These are phyloP conservation scores for Escovopsis weberi DNA, from an alignment of 2,329 filamentous ascomycete genomes.

Conservation along the genomic window DNA sequence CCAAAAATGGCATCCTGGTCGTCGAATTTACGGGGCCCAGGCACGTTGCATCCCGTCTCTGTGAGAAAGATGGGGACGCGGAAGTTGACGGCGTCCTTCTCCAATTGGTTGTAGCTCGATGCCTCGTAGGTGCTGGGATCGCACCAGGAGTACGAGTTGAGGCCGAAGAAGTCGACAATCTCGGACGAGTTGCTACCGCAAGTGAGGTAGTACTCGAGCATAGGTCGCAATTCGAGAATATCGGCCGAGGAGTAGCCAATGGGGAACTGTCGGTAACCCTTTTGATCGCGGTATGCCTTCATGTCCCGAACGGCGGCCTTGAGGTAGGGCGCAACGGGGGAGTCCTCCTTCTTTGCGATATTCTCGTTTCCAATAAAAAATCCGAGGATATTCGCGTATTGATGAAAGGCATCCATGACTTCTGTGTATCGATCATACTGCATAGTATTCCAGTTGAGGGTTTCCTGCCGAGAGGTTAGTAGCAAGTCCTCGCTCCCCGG, in stretches of 20 bases:
- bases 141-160: constrained; percentile 81
- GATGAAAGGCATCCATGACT: constrained; percentile 64
- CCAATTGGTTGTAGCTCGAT: constrained; percentile 57
- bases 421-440: constrained; percentile 54
- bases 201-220: constrained; percentile 57
- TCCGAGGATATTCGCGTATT: constrained; percentile 67
- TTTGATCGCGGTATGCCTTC: constrained; percentile 63
- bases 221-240: constrained; percentile 52
- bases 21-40: constrained; percentile 45
- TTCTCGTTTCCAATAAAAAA: constrained; percentile 87
- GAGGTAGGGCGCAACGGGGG: constrained; percentile 60
- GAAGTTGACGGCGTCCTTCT: constrained; percentile 52
- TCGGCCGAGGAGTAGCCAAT: constrained; percentile 81
- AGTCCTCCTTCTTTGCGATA: constrained; percentile 46
- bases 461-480: constrained; percentile 23
- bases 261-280: constrained; percentile 67
- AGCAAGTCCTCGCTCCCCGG: not conserved
- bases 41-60: constrained; percentile 69
- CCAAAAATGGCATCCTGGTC: constrained; percentile 71
- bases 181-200: constrained; percentile 58
- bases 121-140: constrained; percentile 40
- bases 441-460: constrained; percentile 56
- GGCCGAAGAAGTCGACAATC: constrained; percentile 66
- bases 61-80: constrained; percentile 83
- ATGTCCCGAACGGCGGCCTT: constrained; percentile 70